phyloP scores from a whole-genome alignment of 495 filamentous ascomycete species.

The Xylaria grammica region DNA sequence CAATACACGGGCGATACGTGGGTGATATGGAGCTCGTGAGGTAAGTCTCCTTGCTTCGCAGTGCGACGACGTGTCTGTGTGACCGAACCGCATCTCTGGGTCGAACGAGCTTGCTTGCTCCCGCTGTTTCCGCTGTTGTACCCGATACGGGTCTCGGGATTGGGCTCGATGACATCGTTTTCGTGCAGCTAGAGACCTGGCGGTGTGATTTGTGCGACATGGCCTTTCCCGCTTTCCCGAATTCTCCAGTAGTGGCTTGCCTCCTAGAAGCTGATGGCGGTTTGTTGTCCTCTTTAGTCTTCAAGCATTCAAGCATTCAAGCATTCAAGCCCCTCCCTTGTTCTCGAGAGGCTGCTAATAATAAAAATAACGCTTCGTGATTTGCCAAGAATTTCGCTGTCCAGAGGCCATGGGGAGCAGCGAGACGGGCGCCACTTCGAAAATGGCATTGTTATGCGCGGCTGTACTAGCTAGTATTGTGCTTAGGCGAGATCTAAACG shows the following conservation, averaged over 20 bases:
- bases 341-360: not conserved
- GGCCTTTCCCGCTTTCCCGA: no score
- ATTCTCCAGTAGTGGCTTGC: slow-evolving; percentile 11
- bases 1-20: not conserved
- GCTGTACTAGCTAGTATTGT: slow-evolving; percentile 1
- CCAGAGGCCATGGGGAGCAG: slow-evolving; percentile 8
- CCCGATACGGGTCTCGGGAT: slow-evolving; percentile 9
- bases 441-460: slow-evolving; percentile 14
- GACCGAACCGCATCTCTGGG: slow-evolving; percentile 19
- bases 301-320: not conserved
- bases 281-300: not conserved
- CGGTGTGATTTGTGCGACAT: slow-evolving; percentile 16
- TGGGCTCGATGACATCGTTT: not conserved
- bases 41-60: slow-evolving; percentile 8
- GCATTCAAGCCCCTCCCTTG: not conserved
- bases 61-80: slow-evolving; percentile 14
- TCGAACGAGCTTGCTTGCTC: not conserved
- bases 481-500: slow-evolving; percentile 21
- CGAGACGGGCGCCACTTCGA: slow-evolving; percentile 10
- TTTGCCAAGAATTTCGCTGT: not conserved
- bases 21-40: slow-evolving; percentile 21
- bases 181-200: slow-evolving; percentile 2
- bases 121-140: not conserved
- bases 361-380: not conserved
- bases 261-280: not conserved